Evolutionary conservation across 345 rosid species (phyloP).

Genomic region (Eucalyptus curtisii): DNA sequence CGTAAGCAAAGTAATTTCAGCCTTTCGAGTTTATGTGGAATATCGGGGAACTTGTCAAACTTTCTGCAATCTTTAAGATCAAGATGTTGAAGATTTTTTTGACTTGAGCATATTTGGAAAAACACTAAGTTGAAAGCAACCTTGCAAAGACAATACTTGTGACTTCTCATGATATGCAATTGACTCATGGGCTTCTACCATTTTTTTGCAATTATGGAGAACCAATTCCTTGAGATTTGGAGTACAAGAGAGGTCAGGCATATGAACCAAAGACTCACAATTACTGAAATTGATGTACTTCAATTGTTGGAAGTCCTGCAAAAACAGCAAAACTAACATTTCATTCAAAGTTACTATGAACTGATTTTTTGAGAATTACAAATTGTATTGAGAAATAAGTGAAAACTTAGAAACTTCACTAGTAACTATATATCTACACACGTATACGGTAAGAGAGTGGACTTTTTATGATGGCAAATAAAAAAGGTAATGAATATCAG

Average conservation of each 20-base stretch:
- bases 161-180: neutral
- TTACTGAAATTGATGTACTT: neutral
- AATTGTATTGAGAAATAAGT: too few species aligned
- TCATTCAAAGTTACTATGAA: too few species aligned
- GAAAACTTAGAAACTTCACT: too few species aligned
- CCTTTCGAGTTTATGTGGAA: neutral
- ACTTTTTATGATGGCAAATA: too few species aligned
- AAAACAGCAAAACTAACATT: neutral
- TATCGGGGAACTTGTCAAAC: neutral
- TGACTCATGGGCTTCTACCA: neutral
- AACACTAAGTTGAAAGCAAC: neutral
- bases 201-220: neutral
- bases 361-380: too few species aligned
- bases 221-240: neutral
- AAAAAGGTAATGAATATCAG: too few species aligned
- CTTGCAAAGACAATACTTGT: rapidly evolving
- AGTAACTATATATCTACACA: too few species aligned
- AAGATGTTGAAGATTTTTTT: neutral
- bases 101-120: neutral
- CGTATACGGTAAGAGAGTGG: too few species aligned
- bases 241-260: neutral
- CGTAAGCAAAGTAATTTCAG: rapidly evolving
- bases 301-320: neutral
- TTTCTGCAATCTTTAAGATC: neutral
- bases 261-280: neutral